Conservation (phyloP, 2,329 filamentous ascomycete genomes). For the Moelleriella libera region DNA sequence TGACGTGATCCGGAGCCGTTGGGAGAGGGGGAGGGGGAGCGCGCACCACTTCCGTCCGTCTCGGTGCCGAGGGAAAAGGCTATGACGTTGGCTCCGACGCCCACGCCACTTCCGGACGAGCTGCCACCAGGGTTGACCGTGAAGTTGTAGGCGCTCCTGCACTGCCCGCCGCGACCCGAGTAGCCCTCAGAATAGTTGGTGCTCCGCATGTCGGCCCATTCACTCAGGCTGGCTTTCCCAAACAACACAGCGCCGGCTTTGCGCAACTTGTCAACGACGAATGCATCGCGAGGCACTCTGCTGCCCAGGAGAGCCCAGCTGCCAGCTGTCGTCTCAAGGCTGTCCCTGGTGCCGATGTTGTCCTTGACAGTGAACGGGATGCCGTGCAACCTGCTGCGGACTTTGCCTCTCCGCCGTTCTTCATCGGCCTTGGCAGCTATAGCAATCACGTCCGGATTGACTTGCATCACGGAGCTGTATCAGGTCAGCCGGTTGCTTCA, state of each 20-base stretch:
- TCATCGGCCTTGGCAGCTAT: constrained; percentile 48
- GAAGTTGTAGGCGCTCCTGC: constrained; percentile 52
- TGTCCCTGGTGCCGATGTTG: constrained; percentile 54
- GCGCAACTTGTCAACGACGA: constrained; percentile 46
- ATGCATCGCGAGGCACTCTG: constrained; percentile 52
- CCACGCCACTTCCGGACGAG: constrained; percentile 51
- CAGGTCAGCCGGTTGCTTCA: neutral
- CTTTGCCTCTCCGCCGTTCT: constrained; percentile 39
- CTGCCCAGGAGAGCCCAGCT: constrained; percentile 52
- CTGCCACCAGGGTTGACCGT: constrained; percentile 55
- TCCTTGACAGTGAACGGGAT: constrained; percentile 68
- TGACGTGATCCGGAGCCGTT: neutral
- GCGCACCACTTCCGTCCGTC: constrained; percentile 49
- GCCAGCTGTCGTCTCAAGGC: constrained; percentile 62
- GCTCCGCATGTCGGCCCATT: constrained; percentile 62
- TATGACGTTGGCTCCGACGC: constrained; percentile 48
- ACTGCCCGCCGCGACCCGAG: constrained; percentile 49
- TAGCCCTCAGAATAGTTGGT: constrained; percentile 57
- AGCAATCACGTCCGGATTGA: constrained; percentile 51
- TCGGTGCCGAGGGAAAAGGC: constrained; percentile 59
- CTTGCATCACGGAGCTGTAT: constrained; percentile 41
- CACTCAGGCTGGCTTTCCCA: constrained; percentile 56
- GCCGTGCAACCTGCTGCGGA: constrained; percentile 56
- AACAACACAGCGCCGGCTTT: constrained; percentile 54
- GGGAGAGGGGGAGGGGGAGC: neutral